Evolutionary conservation across 2,329 filamentous ascomycete species (phyloP).

Genomic region (Ophiostoma australiae): DNA sequence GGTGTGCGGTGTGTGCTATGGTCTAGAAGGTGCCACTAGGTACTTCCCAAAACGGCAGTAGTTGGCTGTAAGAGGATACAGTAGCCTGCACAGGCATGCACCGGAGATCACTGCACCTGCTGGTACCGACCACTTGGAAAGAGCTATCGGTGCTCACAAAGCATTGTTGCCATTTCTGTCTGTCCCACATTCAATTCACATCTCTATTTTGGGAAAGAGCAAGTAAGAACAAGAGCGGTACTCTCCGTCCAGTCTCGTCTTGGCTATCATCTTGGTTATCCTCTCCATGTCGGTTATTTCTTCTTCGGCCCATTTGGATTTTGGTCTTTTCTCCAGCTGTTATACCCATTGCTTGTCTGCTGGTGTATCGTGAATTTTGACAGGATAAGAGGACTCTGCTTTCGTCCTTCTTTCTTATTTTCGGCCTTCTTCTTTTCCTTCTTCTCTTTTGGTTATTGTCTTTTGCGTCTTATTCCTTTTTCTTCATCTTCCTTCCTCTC

Average conservation of each 20-base stretch:
- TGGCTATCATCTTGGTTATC: not conserved
- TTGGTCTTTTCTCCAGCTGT: not conserved
- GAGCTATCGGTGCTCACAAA: not conserved
- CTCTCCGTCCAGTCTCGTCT: not conserved
- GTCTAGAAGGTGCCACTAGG: not conserved
- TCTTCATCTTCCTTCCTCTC: not conserved
- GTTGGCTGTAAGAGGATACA: not conserved
- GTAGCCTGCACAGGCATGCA: not conserved
- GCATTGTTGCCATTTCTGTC: not conserved
- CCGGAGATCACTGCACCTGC: not conserved
- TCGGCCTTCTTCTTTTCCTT: not conserved
- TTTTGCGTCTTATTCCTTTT: not conserved
- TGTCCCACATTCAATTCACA: not conserved
- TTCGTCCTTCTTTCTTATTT: not conserved
- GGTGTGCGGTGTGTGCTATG: not conserved
- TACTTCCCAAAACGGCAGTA: not conserved
- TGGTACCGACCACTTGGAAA: not conserved
- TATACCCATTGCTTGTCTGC: not conserved
- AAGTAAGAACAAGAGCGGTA: not conserved
- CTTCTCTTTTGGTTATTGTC: not conserved
- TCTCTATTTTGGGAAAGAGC: not conserved
- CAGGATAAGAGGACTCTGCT: not conserved
- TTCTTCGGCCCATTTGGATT: not conserved
- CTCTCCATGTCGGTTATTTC: not conserved
- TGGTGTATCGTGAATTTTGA: not conserved